Evolutionary conservation across 208 protist species (phyloP), one percentile per base, ranked within the genome.

Genomic region (Jaenimonas drosophilae): DNA sequence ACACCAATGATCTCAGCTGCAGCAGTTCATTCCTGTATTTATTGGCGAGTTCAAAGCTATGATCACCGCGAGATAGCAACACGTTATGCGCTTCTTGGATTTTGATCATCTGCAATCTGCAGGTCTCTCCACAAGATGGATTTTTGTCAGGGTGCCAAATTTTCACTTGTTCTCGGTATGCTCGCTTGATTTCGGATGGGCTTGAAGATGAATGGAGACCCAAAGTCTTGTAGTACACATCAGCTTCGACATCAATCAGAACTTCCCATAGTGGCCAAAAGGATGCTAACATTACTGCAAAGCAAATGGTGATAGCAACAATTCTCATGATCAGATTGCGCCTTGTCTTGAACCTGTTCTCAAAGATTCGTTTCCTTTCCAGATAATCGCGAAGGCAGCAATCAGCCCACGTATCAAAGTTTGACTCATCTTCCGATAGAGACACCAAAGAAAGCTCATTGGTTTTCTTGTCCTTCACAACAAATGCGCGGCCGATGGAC

Each of bases 91-190:
- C 85, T 19, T 79, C 64, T 46, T 88, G 83, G 16, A 90, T 66
- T 19, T 75, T 66, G 32, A 80, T 66, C 49, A 64, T 74, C 16
- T 79, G 58, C 0, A 43, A 38, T 24, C 74, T 71, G 42, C 85
- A 93, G 26, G 43, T 51, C 3, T 85, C 64, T 0, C 73, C 73
- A 38, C 85, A 93, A 17, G 54, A 54, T 0, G 85, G 85, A 41
- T 89, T 89, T 6, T 59, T 52, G 55, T 93, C 85, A 33, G 85
- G 85, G 62, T 93, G 85, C 74, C 73, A 88, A 26, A 47, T 47
- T 46, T 73, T 87, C 45, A 83, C 69, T 49, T 74, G 57, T 28
- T 75, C 50, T n/a, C 85, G 66, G 51, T 93, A 93, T 2, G 77
- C 85, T 21, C 55, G 59, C 25, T 78, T 88, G 4, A 93, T 75